A percentile compares a stretch with the other conserved stretches of the same genome.
phyloP scores from a whole-genome alignment of 1,284 basidiomycete genomes.

The Naganishia cerealis region DNA sequence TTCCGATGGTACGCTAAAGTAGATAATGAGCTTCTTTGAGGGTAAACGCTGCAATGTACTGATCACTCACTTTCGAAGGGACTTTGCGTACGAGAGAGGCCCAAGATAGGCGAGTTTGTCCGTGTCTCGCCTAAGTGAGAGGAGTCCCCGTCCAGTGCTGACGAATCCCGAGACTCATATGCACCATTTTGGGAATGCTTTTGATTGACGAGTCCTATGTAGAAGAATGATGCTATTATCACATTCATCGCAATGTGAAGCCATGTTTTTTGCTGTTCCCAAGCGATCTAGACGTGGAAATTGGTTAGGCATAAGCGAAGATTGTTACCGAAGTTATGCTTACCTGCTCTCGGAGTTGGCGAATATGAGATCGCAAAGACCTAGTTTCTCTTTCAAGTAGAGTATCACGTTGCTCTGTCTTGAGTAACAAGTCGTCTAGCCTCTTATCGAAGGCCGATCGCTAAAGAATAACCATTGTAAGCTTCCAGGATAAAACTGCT shows the following conservation, averaged over 20 bases:
- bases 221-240: slow-evolving; percentile 42
- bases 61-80: slow-evolving; percentile 1
- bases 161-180: not conserved
- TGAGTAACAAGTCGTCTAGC: slow-evolving; percentile 42
- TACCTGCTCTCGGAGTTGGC: slow-evolving; percentile 41
- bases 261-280: slow-evolving; percentile 47
- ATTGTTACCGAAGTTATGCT: slow-evolving; percentile 37
- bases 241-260: slow-evolving; percentile 48
- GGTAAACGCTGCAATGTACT: too few species aligned
- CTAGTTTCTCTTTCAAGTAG: slow-evolving; percentile 36
- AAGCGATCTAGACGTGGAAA: slow-evolving; percentile 38
- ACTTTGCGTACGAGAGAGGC: not conserved
- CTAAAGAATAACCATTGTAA: slow-evolving; percentile 32
- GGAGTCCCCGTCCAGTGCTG: not conserved
- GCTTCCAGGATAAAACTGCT: not conserved
- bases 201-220: slow-evolving; percentile 30
- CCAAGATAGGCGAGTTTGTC: not conserved
- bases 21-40: too few species aligned
- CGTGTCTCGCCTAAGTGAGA: not conserved
- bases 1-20: slow-evolving; percentile 2
- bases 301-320: slow-evolving; percentile 41
- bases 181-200: not conserved
- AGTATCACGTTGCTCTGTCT: slow-evolving; percentile 47
- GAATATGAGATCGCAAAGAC: slow-evolving; percentile 17
- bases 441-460: slow-evolving; percentile 49